Percentiles rank a stretch among this genome's conserved stretches.
Conservation (phyloP, 208 protist species). For the Acanthamoeba culbertsoni region DNA sequence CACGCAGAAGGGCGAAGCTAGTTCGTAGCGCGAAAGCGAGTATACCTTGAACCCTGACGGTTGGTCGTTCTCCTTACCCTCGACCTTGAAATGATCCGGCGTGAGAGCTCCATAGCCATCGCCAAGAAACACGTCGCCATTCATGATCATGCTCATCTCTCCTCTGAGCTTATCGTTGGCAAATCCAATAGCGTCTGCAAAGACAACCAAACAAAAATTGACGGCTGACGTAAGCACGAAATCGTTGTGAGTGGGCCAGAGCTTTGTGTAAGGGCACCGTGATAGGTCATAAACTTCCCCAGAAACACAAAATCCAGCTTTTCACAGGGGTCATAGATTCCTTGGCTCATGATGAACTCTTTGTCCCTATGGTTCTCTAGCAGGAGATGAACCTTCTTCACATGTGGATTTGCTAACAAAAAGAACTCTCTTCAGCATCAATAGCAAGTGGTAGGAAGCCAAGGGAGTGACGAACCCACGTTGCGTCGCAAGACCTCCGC, state of each 20-base stretch:
- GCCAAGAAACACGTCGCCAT: background rate
- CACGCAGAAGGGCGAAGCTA: slow-evolving; percentile 1
- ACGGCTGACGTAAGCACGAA: background rate
- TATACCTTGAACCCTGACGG: background rate
- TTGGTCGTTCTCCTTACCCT: background rate
- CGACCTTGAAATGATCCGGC: background rate
- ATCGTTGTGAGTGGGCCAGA: background rate
- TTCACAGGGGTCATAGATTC: background rate
- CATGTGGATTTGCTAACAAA: background rate
- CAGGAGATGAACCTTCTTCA: background rate
- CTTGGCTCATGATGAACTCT: background rate
- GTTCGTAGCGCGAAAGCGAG: slow-evolving; percentile 1
- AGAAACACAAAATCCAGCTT: background rate
- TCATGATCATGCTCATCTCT: slow-evolving; percentile 6
- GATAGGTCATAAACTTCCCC: slow-evolving; percentile 14
- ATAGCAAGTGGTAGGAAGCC: background rate
- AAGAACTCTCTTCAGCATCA: background rate
- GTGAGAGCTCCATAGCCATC: background rate
- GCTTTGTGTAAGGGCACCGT: background rate
- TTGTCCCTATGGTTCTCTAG: background rate
- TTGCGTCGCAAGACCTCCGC: background rate
- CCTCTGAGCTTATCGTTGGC: background rate
- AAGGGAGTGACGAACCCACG: background rate
- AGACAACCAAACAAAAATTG: background rate
- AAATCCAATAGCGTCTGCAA: background rate